Base-by-base conservation (phyloP, 2,329 filamentous ascomycete species). In the Phaeosphaeriaceae sp. region DNA sequence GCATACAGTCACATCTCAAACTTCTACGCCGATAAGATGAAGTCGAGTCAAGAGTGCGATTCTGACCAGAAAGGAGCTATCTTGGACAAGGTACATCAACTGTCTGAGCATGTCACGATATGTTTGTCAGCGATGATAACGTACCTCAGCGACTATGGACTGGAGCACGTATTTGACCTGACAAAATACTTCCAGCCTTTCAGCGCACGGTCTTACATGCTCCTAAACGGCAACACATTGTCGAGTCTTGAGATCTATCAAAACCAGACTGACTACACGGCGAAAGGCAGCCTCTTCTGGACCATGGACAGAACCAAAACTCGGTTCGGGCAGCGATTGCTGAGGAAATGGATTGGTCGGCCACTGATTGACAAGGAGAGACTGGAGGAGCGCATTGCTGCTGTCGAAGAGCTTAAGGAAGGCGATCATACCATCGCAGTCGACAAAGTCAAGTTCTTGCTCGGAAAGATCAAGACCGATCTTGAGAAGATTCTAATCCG, bases 151-250 rank as follows among this genome's bases (percentile, higher is more conserved):
- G 93, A 97, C 64, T 99, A 97, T 74, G 93, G 93, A 0, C 83
- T 99, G 20, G 91, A 98, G 76, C 93, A 98, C 80, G 92, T 99
- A 53, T 97, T 99, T 68, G 91, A 97, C 70, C 81, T 99, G 45
- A 98, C 95, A 1, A 97, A 96, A 69, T 97, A 98, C 79, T 99
- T 99, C 72, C 90, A 97, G 67, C 92, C 93, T 1, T 99, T 99
- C 79, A 97, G 91, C 67, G 92, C 93, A 7, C 85, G 93, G 40
- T 93, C 94, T 15, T 93, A 98, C 72, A 98, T 99, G 95, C 83
- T 98, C 3, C 82, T 99, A 59, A 97, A 96, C 72, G 95, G 94
- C 46, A 99, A 97, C 54, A 97, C 94, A 0, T 81, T 99, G 40
- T 94, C 92, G 49, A 97, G 92, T 69, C 84, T 99, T 13, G 95